A percentile compares a stretch with the other conserved stretches of the same genome.
Evolutionary conservation across 805 yeast species (phyloP).

Genomic region (Suhomyces sp.): DNA sequence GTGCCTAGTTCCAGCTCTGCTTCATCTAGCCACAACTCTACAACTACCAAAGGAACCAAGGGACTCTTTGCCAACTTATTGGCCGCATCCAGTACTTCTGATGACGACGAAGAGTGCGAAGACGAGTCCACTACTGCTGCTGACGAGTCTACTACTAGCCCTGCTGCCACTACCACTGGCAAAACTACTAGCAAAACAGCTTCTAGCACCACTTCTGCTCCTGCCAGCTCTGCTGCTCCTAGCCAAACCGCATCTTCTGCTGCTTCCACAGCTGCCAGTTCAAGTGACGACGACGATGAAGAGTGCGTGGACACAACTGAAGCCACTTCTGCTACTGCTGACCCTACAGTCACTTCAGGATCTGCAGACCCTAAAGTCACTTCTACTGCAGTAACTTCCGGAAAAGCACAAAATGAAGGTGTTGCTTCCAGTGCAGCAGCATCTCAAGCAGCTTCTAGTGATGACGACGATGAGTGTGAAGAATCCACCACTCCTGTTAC

Average conservation of each 20-base stretch:
- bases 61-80: not conserved
- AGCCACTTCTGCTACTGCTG: not conserved
- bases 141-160: not conserved
- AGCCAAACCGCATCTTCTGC: not conserved
- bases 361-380: not conserved
- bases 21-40: not conserved
- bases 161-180: not conserved
- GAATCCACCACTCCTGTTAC: slow-evolving; percentile 6
- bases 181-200: not conserved
- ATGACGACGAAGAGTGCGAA: not conserved
- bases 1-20: slow-evolving; percentile 11
- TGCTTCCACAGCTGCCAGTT: not conserved
- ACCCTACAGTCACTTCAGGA: not conserved
- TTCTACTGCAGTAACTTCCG: not conserved
- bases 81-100: not conserved
- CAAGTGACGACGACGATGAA: slow-evolving; percentile 16
- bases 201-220: not conserved
- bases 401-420: not conserved
- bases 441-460: slow-evolving; percentile 2
- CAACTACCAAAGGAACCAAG: not conserved
- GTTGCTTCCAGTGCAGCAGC: not conserved
- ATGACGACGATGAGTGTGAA: slow-evolving; percentile 16
- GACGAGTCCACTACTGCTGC: not conserved
- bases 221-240: not conserved
- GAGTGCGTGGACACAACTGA: slow-evolving; percentile 9